Conservation (phyloP, 805 yeast genomes). For the Myxozyma vanderwaltii region DNA sequence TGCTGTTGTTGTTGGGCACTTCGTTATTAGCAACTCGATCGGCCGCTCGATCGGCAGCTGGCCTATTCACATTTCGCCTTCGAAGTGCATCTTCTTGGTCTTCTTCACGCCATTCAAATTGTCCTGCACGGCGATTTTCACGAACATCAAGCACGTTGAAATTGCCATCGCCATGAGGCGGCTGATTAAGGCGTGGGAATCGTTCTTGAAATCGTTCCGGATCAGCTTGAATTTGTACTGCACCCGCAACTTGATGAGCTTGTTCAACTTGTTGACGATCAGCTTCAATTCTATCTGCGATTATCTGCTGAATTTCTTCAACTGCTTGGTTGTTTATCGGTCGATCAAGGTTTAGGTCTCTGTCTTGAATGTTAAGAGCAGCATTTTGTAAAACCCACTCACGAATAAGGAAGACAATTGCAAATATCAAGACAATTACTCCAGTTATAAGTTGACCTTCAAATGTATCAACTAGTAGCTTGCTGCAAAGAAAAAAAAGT, state of each 20-base stretch:
- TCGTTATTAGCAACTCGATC: neutral
- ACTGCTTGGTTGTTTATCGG: neutral
- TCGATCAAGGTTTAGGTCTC: neutral
- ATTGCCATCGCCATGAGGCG: neutral
- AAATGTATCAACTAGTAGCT: constrained; percentile 30
- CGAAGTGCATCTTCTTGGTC: neutral
- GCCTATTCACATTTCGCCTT: neutral
- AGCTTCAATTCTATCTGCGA: neutral
- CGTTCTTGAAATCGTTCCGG: neutral
- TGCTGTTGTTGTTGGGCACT: too few relatives aligned
- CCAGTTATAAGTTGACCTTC: constrained; percentile 41
- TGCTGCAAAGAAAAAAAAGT: constrained; percentile 2
- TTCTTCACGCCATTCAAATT: too few relatives aligned
- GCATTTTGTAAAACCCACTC: constrained; percentile 44
- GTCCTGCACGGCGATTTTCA: neutral
- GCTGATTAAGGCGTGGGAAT: neutral
- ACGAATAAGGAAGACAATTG: constrained; percentile 46
- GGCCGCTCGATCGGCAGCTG: neutral
- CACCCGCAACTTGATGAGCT: neutral
- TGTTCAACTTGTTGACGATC: neutral
- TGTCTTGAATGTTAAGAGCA: constrained; percentile 22
- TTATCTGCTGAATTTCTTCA: neutral
- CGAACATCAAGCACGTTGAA: neutral
- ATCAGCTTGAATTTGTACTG: neutral
- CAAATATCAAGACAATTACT: constrained; percentile 42